Evolutionary conservation across 108 stramenopile species (phyloP).

Genomic region (Cyclostephanos tholiformis): DNA sequence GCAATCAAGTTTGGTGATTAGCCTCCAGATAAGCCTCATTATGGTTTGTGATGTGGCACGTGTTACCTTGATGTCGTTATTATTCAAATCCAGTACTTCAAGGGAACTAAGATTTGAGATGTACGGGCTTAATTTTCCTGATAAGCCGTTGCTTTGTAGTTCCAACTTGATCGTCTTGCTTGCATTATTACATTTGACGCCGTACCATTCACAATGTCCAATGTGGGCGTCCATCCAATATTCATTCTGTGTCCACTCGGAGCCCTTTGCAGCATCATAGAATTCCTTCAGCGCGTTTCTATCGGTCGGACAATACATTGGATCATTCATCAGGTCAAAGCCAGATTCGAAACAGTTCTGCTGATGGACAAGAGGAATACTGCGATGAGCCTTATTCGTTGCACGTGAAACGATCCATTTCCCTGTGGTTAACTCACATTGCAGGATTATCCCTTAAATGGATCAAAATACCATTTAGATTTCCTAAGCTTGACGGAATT

Average conservation of each 20-base stretch:
- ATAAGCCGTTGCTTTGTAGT: conserved; percentile 26
- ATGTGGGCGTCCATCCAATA: conserved; percentile 12
- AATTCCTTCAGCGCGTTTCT: conserved; percentile 24
- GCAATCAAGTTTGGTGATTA: not conserved
- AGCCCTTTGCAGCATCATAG: conserved; percentile 24
- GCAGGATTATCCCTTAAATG: not conserved
- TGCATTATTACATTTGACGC: conserved; percentile 15
- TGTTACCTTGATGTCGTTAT: conserved; percentile 46
- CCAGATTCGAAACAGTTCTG: not conserved
- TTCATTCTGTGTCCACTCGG: conserved; percentile 16
- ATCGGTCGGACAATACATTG: conserved; percentile 23
- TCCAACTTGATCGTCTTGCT: conserved; percentile 5
- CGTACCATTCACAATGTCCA: conserved; percentile 11
- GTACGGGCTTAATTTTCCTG: conserved; percentile 50
- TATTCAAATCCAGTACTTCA: conserved; percentile 48
- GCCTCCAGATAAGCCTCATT: too few species aligned
- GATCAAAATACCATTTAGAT: not conserved
- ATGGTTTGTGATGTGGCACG: not conserved
- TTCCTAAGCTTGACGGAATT: not conserved
- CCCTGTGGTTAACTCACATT: not conserved
- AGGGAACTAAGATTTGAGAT: conserved; percentile 54
- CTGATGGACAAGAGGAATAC: not conserved
- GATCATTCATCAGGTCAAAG: conserved; percentile 20
- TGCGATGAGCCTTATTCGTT: not conserved
- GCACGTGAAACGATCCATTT: not conserved